Evolutionary conservation across 2,329 filamentous ascomycete genomes (phyloP).

Genomic region (Neospermospora avenae): DNA sequence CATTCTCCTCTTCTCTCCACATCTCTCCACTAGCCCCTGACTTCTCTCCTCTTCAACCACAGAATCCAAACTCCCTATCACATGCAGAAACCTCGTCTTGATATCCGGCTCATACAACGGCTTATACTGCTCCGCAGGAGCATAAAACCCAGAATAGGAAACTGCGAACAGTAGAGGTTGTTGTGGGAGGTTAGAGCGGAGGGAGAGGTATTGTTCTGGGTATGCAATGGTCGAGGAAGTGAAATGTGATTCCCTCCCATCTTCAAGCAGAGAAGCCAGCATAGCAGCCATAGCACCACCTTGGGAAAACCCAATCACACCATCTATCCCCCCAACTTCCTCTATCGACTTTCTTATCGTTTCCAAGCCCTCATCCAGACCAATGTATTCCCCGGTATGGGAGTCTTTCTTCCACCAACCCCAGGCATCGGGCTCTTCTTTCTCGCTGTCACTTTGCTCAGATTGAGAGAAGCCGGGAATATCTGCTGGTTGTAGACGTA

Average conservation of each 20-base stretch:
- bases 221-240: slow-evolving; percentile 44
- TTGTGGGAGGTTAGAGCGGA: slow-evolving; percentile 29
- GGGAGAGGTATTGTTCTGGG: slow-evolving; percentile 40
- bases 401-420: slow-evolving; percentile 73
- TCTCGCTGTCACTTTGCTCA: slow-evolving; percentile 42
- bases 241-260: slow-evolving; percentile 44
- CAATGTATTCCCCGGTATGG: slow-evolving; percentile 63
- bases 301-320: slow-evolving; percentile 79
- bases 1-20: slow-evolving; percentile 49
- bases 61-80: slow-evolving; percentile 78
- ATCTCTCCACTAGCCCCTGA: slow-evolving; percentile 63
- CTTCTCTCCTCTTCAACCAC: slow-evolving; percentile 80
- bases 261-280: slow-evolving; percentile 69
- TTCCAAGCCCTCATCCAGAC: slow-evolving; percentile 65
- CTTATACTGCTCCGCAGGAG: slow-evolving; percentile 56
- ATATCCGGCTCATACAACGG: slow-evolving; percentile 76
- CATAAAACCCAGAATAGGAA: slow-evolving; percentile 73
- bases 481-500: slow-evolving; percentile 59
- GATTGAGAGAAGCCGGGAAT: slow-evolving; percentile 60
- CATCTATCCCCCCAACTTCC: slow-evolving; percentile 68
- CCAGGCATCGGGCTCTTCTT: slow-evolving; percentile 64
- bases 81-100: slow-evolving; percentile 74
- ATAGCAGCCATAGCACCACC: slow-evolving; percentile 71
- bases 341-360: slow-evolving; percentile 59
- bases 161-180: slow-evolving; percentile 67